Conservation (phyloP, 1,139 yeast species). For the Candida sp. region DNA sequence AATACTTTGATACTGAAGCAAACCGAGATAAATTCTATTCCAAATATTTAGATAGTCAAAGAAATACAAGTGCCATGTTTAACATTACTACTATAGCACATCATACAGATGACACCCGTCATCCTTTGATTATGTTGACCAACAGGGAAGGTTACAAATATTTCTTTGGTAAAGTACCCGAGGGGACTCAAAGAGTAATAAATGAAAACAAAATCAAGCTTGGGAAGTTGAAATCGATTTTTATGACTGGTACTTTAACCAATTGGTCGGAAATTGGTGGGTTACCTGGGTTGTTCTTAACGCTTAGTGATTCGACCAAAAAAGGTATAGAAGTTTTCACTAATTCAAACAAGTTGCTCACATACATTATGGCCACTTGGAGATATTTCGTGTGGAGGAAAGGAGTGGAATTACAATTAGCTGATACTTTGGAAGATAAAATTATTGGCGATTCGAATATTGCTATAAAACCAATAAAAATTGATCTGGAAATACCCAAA, state of each 20-base stretch:
- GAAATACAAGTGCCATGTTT: slow-evolving; percentile 25
- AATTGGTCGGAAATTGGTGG: slow-evolving; percentile 82
- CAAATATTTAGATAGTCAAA: slow-evolving; percentile 12
- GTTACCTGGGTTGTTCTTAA: slow-evolving; percentile 81
- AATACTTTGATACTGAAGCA: slow-evolving; percentile 5
- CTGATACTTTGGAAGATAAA: slow-evolving; percentile 30
- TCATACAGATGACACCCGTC: slow-evolving; percentile 56
- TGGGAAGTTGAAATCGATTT: slow-evolving; percentile 59
- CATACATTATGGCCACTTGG: slow-evolving; percentile 74
- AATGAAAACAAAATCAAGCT: slow-evolving; percentile 53
- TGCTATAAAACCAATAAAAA: slow-evolving; percentile 49
- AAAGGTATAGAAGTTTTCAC: slow-evolving; percentile 39
- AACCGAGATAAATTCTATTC: slow-evolving; percentile 8
- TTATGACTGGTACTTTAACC: slow-evolving; percentile 67
- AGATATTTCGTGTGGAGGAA: slow-evolving; percentile 84
- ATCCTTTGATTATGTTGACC: slow-evolving; percentile 56
- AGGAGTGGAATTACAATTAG: slow-evolving; percentile 58
- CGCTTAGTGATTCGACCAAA: slow-evolving; percentile 80
- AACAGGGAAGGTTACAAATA: slow-evolving; percentile 55
- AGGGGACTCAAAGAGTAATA: slow-evolving; percentile 78
- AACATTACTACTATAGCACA: slow-evolving; percentile 46
- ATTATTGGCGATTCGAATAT: slow-evolving; percentile 50
- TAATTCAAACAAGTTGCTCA: slow-evolving; percentile 35
- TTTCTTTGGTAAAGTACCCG: slow-evolving; percentile 78
- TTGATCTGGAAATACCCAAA: slow-evolving; percentile 9